Evolutionary conservation across 2,329 filamentous ascomycete species (phyloP).

Genomic region (Lachnellula arida): DNA sequence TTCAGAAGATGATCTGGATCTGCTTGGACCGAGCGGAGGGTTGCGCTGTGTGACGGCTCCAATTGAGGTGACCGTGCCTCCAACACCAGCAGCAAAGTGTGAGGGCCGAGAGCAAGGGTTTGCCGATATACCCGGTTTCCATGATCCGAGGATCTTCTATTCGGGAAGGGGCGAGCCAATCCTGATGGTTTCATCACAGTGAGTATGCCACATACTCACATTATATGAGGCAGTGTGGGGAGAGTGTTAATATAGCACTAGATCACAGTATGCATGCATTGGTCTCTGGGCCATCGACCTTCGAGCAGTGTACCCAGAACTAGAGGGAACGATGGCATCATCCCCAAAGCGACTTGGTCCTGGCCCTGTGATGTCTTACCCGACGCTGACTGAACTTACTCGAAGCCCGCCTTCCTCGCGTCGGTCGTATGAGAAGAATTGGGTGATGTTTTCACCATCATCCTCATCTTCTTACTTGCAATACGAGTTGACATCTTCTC

Average conservation of each 20-base stretch:
- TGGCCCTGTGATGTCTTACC: slow-evolving; percentile 23
- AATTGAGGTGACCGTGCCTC: slow-evolving; percentile 33
- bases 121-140: slow-evolving; percentile 37
- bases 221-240: slow-evolving; percentile 9
- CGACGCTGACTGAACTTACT: slow-evolving; percentile 35
- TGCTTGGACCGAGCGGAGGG: slow-evolving; percentile 32
- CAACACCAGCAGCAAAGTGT: slow-evolving; percentile 36
- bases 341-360: slow-evolving; percentile 20
- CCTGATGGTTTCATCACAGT: slow-evolving; percentile 36
- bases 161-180: slow-evolving; percentile 36
- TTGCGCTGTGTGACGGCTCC: slow-evolving; percentile 32
- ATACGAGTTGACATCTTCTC: slow-evolving; percentile 33
- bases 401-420: slow-evolving; percentile 33
- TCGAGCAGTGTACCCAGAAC: slow-evolving; percentile 15
- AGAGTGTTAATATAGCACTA: neutral
- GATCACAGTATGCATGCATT: slow-evolving; percentile 25
- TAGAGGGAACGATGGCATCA: slow-evolving; percentile 16
- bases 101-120: slow-evolving; percentile 30
- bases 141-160: slow-evolving; percentile 39
- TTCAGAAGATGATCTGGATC: slow-evolving; percentile 29
- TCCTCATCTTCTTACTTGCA: slow-evolving; percentile 33
- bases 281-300: slow-evolving; percentile 25
- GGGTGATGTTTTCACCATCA: slow-evolving; percentile 35
- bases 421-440: slow-evolving; percentile 37
- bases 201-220: slow-evolving; percentile 13